phyloP scores from a whole-genome alignment of 192 early-diverging fungal genomes.

The Backusella mclennaniae region DNA sequence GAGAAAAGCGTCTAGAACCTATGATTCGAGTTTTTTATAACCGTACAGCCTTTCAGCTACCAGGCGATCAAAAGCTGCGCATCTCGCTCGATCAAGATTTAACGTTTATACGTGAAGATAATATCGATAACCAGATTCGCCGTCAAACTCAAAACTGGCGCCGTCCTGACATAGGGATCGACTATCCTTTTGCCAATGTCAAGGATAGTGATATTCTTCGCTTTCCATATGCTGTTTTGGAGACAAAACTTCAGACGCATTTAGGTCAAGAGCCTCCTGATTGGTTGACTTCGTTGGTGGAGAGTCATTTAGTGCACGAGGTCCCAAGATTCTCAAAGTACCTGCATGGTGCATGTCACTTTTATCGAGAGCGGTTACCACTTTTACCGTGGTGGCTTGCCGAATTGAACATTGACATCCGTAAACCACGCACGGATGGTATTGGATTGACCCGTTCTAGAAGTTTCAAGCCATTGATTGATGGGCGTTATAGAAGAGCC shows the following conservation, averaged over 20 bases:
- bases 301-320: slow-evolving; percentile 72
- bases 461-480: slow-evolving; percentile 40
- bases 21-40: slow-evolving; percentile 93
- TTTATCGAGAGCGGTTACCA: slow-evolving; percentile 29
- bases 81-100: slow-evolving; percentile 97
- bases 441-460: slow-evolving; percentile 32
- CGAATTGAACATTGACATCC: slow-evolving; percentile 50
- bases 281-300: slow-evolving; percentile 77
- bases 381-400: slow-evolving; percentile 42
- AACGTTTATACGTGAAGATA: slow-evolving; percentile 94
- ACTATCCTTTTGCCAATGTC: slow-evolving; percentile 79
- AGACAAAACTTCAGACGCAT: slow-evolving; percentile 78
- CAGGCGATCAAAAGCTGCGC: slow-evolving; percentile 87
- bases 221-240: slow-evolving; percentile 96
- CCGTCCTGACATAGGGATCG: slow-evolving; percentile 77
- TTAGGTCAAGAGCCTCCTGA: slow-evolving; percentile 64
- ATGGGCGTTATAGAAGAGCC: slow-evolving; percentile 34
- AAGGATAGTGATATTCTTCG: slow-evolving; percentile 70
- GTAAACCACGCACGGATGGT: slow-evolving; percentile 36
- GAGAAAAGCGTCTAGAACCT: slow-evolving; percentile 73
- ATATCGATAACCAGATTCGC: slow-evolving; percentile 54
- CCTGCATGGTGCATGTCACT: slow-evolving; percentile 64
- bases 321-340: slow-evolving; percentile 89
- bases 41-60: slow-evolving; percentile 97
- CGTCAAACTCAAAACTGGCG: slow-evolving; percentile 88